These are phyloP conservation scores for Pythium diclinum DNA, from an alignment of 352 stramenopile genomes.

Conservation along the genomic window DNA sequence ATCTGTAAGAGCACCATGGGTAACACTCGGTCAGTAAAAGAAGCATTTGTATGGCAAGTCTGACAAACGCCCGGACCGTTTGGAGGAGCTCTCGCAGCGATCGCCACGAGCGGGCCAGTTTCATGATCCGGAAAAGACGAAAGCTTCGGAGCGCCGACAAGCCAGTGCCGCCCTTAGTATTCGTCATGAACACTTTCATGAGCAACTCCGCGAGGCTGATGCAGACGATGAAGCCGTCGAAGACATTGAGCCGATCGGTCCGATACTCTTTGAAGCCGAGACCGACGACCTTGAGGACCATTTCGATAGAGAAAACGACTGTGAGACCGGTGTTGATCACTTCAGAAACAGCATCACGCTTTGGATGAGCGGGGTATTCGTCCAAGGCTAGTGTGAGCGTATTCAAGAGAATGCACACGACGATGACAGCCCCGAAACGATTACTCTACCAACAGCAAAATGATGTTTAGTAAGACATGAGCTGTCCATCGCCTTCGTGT, in stretches of 20 bases:
- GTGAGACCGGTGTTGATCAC: slow-evolving; percentile 40
- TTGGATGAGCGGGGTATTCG: slow-evolving; percentile 33
- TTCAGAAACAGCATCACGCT: slow-evolving; percentile 25
- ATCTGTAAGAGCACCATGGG: slow-evolving; percentile 36
- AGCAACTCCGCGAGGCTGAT: slow-evolving; percentile 46
- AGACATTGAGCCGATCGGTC: slow-evolving; percentile 50
- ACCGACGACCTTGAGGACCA: slow-evolving; percentile 60
- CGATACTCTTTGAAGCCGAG: slow-evolving; percentile 45
- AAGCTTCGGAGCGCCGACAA: slow-evolving; percentile 81
- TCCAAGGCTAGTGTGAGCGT: slow-evolving; percentile 58
- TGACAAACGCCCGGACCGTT: slow-evolving; percentile 38
- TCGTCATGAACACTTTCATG: slow-evolving; percentile 29
- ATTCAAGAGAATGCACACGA: slow-evolving; percentile 61
- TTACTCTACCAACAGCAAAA: slow-evolving; percentile 14
- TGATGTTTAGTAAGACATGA: neutral
- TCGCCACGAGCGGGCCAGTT: slow-evolving; percentile 89
- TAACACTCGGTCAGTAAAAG: neutral
- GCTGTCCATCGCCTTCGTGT: neutral
- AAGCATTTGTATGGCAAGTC: neutral
- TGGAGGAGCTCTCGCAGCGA: slow-evolving; percentile 79
- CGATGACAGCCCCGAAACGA: slow-evolving; percentile 36
- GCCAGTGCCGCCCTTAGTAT: slow-evolving; percentile 34
- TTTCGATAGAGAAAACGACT: slow-evolving; percentile 45
- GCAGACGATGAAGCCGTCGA: slow-evolving; percentile 56
- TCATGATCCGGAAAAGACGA: slow-evolving; percentile 84